Conservation (phyloP, 345 rosid genomes). For the Lenwebbia sp. region DNA sequence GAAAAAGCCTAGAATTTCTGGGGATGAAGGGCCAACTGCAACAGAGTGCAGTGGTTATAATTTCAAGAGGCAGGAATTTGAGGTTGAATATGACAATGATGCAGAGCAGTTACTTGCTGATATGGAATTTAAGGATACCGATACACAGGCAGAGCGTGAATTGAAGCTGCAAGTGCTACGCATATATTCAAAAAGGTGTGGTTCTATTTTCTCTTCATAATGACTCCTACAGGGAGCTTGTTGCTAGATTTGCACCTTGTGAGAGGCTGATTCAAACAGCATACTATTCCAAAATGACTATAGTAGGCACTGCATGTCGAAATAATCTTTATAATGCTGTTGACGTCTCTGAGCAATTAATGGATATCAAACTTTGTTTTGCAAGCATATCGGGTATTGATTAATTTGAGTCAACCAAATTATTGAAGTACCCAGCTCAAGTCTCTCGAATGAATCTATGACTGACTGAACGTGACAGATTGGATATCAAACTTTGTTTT, state of each 20-base stretch:
- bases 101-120: constrained; percentile 91
- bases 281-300: background rate
- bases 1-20: constrained; percentile 65
- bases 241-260: background rate
- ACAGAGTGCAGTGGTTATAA: constrained; percentile 83
- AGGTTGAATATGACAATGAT: constrained; percentile 88
- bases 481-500: background rate
- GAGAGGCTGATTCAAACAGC: background rate
- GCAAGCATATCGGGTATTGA: background rate
- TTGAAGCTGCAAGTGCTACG: constrained; percentile 72
- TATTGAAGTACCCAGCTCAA: background rate
- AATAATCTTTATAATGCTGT: background rate
- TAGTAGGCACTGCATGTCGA: background rate
- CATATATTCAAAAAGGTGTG: constrained; percentile 72
- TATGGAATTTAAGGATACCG: constrained; percentile 84
- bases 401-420: background rate
- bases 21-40: constrained; percentile 63
- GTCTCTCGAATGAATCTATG: background rate
- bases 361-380: background rate
- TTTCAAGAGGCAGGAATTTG: constrained; percentile 89
- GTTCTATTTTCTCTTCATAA: background rate
- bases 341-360: background rate
- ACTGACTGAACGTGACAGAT: background rate
- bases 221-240: background rate
- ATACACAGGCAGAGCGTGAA: constrained; percentile 66